Percentiles rank a stretch among this genome's conserved stretches.
Evolutionary conservation across 495 filamentous ascomycete genomes (phyloP).

Genomic region (Hapsidospora chrysogenum): DNA sequence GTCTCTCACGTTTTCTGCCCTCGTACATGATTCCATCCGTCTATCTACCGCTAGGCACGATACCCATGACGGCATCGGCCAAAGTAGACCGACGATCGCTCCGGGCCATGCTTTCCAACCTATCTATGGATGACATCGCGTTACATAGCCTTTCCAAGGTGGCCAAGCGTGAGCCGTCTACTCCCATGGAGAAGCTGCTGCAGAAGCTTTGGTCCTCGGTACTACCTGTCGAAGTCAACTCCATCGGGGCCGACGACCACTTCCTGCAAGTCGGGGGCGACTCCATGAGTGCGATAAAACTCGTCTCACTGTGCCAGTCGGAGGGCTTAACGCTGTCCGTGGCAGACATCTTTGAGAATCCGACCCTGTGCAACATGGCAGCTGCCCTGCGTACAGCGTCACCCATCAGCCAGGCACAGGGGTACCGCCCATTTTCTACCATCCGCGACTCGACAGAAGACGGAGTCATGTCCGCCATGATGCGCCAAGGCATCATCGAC

Average conservation of each 20-base stretch:
- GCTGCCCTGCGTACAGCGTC: too few species aligned
- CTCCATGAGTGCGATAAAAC: constrained; percentile 7
- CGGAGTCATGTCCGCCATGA: too few species aligned
- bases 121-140: constrained; percentile 8
- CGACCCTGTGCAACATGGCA: background rate
- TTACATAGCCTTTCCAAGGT: background rate
- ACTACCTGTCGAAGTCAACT: constrained; percentile 15
- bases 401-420: too few species aligned
- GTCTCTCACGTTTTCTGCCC: background rate
- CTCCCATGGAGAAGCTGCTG: constrained; percentile 11
- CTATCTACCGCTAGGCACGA: too few species aligned
- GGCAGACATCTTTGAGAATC: background rate
- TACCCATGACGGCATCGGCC: constrained; percentile 4
- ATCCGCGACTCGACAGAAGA: too few species aligned
- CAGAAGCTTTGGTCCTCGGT: constrained; percentile 27
- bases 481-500: too few species aligned
- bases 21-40: background rate
- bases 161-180: background rate
- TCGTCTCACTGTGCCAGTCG: background rate
- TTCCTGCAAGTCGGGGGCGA: background rate
- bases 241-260: constrained; percentile 9
- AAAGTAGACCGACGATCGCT: background rate
- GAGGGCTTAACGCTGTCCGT: background rate
- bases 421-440: too few species aligned
- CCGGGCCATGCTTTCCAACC: background rate